phyloP scores from a whole-genome alignment of 441 rosid species.

The Populus trichocarpa region DNA sequence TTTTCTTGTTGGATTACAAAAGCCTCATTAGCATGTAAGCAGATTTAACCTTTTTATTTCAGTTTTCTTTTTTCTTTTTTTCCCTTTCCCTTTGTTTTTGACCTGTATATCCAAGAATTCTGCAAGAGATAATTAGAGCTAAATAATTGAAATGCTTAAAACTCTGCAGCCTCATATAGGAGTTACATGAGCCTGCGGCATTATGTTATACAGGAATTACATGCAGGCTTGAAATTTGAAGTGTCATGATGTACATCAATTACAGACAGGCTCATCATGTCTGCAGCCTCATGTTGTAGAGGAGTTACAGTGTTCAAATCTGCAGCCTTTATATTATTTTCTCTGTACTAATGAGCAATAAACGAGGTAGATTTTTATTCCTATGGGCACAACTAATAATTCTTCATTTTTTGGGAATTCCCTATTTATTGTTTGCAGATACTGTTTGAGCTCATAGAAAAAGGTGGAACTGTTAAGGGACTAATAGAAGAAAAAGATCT shows the following conservation, averaged over 20 bases:
- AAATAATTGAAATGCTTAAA: neutral
- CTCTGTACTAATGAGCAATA: neutral
- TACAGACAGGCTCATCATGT: neutral
- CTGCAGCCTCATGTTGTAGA: neutral
- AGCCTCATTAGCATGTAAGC: neutral
- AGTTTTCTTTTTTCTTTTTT: neutral
- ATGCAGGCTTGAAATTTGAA: too few species aligned
- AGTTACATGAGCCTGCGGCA: too few species aligned
- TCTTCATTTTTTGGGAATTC: slow-evolving; percentile 3
- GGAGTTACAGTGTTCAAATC: neutral
- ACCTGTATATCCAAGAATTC: too few species aligned
- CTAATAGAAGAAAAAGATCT: slow-evolving; percentile 74
- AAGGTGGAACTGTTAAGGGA: slow-evolving; percentile 91
- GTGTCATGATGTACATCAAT: neutral
- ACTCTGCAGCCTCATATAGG: neutral
- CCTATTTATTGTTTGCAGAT: slow-evolving; percentile 41
- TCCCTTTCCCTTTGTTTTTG: neutral
- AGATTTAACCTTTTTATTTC: neutral
- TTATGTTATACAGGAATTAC: neutral
- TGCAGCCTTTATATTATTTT: neutral
- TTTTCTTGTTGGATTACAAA: neutral
- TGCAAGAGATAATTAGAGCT: neutral
- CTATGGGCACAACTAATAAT: neutral
- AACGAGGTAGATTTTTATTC: neutral
- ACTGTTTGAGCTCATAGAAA: slow-evolving; percentile 74